A percentile compares a stretch with the other conserved stretches of the same genome.
Conservation (phyloP, 2,329 filamentous ascomycete species). For the Westerdykella sp. region DNA sequence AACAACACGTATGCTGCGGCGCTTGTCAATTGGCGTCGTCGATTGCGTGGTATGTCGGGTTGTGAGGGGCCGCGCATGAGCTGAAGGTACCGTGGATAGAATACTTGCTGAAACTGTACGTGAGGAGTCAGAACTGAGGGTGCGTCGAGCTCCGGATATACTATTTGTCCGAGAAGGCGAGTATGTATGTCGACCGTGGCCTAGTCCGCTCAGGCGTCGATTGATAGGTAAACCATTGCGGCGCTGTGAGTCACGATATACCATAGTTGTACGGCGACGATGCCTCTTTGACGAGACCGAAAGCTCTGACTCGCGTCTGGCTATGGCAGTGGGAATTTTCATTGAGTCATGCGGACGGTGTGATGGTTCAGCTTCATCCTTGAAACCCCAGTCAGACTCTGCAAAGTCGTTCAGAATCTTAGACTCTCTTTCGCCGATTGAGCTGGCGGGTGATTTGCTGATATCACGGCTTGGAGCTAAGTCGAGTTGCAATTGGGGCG, state of each 20-base stretch:
- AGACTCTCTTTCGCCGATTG: conserved; percentile 36
- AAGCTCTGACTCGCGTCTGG: conserved; percentile 29
- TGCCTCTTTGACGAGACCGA: conserved; percentile 24
- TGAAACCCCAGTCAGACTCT: conserved; percentile 36
- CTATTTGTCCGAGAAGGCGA: conserved; percentile 23
- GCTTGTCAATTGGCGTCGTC: conserved; percentile 29
- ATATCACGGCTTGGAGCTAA: conserved; percentile 21
- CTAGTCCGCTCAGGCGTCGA: conserved; percentile 26
- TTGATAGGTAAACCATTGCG: conserved; percentile 26
- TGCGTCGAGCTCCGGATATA: conserved; percentile 20
- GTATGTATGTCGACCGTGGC: conserved; percentile 25
- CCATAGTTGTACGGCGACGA: conserved; percentile 18
- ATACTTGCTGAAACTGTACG: conserved; percentile 38
- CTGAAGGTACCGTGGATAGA: conserved; percentile 35
- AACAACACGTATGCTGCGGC: conserved; percentile 38
- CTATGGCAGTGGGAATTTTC: conserved; percentile 38
- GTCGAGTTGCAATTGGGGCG: conserved; percentile 36
- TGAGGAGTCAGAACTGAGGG: conserved; percentile 33
- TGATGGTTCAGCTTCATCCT: conserved; percentile 26
- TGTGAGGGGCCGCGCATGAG: conserved; percentile 32
- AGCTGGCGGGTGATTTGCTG: conserved; percentile 35
- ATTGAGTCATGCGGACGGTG: conserved; percentile 41
- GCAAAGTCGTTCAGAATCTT: conserved; percentile 35
- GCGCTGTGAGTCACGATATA: conserved; percentile 21
- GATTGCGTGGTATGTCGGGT: conserved; percentile 19